Base-by-base conservation (phyloP, 352 stramenopile genomes). In the Ochromonadaceae sp. region DNA sequence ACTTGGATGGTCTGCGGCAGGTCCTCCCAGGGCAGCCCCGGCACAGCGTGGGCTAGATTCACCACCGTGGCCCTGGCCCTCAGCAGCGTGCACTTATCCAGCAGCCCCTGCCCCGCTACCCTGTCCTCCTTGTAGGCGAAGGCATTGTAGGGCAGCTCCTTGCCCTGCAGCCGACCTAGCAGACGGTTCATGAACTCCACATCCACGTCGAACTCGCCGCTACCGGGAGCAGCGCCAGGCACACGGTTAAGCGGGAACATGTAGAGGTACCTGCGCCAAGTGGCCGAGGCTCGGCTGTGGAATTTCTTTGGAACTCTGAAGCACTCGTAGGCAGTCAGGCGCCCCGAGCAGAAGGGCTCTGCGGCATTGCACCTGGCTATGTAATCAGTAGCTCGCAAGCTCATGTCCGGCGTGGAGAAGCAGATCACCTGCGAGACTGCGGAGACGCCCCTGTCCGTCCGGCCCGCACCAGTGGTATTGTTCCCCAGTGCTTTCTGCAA, bases 381-480 rank as follows among this genome's bases (percentile, higher is more conserved):
- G 26, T 5, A 58, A 22, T 58, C 42, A 5, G 5, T 58, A 17
- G 15, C 9, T 7, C 15, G 25, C 28, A 22, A 58, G 5, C 25
- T 5, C 5, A 48, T n/a, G n/a, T 60, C 52, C 43, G 22, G 32
- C 14, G 52, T 48, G 5, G 52, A 41, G 32, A 60, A 60, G 17
- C 9, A 60, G 9, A 60, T 25, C 30, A 60, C 32, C 32, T 60
- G 52, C 34, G 52, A 60, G 5, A 60, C 9, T 34, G 52, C 52
- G 22, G 52, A 60, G 9, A 60, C 52, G 2, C 35, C 52, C 30
- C 26, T 49, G n/a, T 60, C 52, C 25, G 52, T 60, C 10, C 52
- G 14, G 4, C 52, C 52, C 43, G 52, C 10, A 7, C 35, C 52
- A 2, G 47, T 28, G n/a, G 47, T 5, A 2, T 60, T 60, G 2